These are phyloP conservation scores for Hansenula lynferdii DNA, from an alignment of 1,139 yeast species.

Conservation along the genomic window DNA sequence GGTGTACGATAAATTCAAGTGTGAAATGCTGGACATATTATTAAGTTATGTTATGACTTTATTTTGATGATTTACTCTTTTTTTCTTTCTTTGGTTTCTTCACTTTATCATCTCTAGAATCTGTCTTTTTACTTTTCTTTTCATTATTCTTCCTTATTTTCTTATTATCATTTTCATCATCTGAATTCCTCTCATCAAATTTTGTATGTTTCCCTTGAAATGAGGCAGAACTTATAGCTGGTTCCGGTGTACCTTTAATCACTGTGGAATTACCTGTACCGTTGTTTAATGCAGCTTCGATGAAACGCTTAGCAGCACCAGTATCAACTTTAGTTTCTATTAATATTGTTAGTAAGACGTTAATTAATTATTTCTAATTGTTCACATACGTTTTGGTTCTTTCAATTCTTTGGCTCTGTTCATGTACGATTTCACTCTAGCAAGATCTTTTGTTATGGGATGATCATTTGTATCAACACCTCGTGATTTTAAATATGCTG, in stretches of 20 bases:
- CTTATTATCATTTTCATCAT: slow-evolving; percentile 1
- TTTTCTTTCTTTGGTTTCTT: slow-evolving; percentile 3
- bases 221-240: slow-evolving; percentile 56
- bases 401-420: slow-evolving; percentile 48
- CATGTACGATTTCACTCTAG: slow-evolving; percentile 67
- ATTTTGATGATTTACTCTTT: slow-evolving; percentile 5
- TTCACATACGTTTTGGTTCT: slow-evolving; percentile 16
- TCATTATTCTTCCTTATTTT: slow-evolving; percentile 2
- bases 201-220: slow-evolving; percentile 59
- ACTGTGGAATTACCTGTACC: slow-evolving; percentile 24
- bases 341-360: not conserved
- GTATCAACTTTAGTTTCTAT: slow-evolving; percentile 14
- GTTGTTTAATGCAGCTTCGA: slow-evolving; percentile 40
- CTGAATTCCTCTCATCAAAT: slow-evolving; percentile 31
- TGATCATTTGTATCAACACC: slow-evolving; percentile 58
- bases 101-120: slow-evolving; percentile 2
- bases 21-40: too few species aligned
- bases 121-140: not conserved
- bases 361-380: slow-evolving; percentile 5
- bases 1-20: too few species aligned
- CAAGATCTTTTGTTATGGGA: slow-evolving; percentile 65
- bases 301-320: slow-evolving; percentile 35
- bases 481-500: slow-evolving; percentile 53
- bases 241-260: slow-evolving; percentile 34
- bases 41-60: too few species aligned